Conservation (phyloP, 176 grass and related monocot genomes). For the Chrysopogon serrulatus region DNA sequence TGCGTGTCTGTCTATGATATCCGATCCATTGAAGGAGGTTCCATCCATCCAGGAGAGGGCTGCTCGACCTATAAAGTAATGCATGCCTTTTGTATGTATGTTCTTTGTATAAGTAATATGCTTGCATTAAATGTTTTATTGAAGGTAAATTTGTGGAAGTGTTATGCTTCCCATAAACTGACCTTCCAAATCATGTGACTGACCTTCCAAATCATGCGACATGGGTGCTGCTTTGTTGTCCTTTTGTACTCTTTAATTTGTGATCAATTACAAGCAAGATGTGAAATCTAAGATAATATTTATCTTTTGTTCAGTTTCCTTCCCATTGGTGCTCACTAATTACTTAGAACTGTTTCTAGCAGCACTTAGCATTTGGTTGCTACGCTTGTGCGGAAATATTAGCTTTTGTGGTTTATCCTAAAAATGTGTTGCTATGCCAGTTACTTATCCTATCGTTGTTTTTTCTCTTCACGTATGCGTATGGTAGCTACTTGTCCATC, state of each 20-base stretch:
- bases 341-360: not conserved
- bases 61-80: constrained; percentile 75
- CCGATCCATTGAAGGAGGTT: constrained; percentile 60
- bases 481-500: not conserved
- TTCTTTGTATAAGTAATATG: not conserved
- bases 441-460: not conserved
- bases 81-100: not conserved
- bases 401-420: not conserved
- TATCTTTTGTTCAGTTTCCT: not conserved
- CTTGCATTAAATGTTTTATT: not conserved
- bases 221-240: not conserved
- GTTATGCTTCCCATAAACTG: not conserved
- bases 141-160: not conserved
- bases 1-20: constrained; percentile 86
- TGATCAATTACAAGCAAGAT: not conserved
- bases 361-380: not conserved
- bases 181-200: not conserved
- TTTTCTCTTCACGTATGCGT: not conserved
- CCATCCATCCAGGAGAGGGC: constrained; percentile 69
- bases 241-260: constrained; percentile 1
- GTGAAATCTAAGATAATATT: not conserved
- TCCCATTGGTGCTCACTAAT: not conserved
- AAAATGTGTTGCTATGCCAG: not conserved
- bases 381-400: not conserved
- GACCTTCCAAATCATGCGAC: too few species aligned